These are phyloP conservation scores for Piromyces finnis DNA, from an alignment of 192 early-diverging fungal species.

Conservation along the genomic window DNA sequence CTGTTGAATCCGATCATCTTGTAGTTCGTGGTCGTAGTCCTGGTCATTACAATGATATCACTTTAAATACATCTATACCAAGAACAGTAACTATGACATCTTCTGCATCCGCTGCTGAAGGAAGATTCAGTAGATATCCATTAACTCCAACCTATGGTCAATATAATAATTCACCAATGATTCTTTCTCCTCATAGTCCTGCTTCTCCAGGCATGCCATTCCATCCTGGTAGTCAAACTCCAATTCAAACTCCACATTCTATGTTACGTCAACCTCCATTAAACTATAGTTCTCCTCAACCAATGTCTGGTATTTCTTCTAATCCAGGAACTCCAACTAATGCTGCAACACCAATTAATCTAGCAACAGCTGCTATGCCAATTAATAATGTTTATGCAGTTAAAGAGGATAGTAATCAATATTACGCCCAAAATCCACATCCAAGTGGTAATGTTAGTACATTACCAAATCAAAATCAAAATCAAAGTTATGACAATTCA, in stretches of 20 bases:
- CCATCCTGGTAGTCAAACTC: background rate
- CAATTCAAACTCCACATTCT: background rate
- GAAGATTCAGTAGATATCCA: background rate
- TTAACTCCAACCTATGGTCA: background rate
- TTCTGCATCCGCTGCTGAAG: background rate
- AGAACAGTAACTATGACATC: background rate
- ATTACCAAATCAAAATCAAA: background rate
- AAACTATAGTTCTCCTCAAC: background rate
- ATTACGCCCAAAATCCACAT: background rate
- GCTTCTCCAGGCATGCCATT: background rate
- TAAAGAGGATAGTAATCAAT: background rate
- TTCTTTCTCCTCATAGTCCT: background rate
- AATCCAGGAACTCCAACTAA: background rate
- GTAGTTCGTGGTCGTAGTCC: slow-evolving; percentile 88
- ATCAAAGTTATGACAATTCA: background rate
- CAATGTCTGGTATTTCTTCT: background rate
- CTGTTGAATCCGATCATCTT: slow-evolving; percentile 53
- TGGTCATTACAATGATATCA: slow-evolving; percentile 73
- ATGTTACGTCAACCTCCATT: background rate
- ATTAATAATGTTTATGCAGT: background rate
- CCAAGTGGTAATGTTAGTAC: too few relatives aligned
- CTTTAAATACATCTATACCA: background rate
- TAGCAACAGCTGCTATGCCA: background rate
- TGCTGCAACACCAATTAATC: background rate
- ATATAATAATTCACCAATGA: background rate